Evolutionary conservation across 768 basidiomycete genomes (phyloP).

Genomic region (Termitomyces sp.): DNA sequence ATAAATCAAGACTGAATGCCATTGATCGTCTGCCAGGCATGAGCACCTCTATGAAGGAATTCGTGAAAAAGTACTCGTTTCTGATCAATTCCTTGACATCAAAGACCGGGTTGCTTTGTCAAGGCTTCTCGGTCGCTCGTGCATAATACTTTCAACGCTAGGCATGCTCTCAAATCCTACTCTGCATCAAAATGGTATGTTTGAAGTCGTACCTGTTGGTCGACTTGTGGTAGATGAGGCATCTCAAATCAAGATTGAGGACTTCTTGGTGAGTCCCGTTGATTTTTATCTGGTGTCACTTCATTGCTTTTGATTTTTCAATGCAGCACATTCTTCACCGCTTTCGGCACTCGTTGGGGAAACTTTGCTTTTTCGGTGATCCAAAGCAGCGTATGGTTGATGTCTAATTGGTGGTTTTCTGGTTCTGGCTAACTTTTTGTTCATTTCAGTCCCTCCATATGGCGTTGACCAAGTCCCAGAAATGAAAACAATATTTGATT

Average conservation of each 20-base stretch:
- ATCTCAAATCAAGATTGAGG: conserved; percentile 43
- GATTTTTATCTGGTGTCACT: background rate
- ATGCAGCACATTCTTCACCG: conserved; percentile 38
- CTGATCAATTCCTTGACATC: conserved; percentile 32
- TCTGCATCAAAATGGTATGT: conserved; percentile 28
- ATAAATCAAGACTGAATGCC: background rate
- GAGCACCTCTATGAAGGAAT: conserved; percentile 40
- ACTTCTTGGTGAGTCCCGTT: conserved; percentile 35
- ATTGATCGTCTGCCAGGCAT: conserved; percentile 32
- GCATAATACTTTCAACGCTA: conserved; percentile 42
- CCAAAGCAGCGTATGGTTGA: conserved; percentile 41
- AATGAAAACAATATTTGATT: conserved; percentile 43
- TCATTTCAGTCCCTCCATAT: conserved; percentile 42
- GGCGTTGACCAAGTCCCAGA: conserved; percentile 34
- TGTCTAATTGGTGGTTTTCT: too few relatives aligned
- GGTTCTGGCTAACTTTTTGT: too few relatives aligned
- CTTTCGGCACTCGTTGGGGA: conserved; percentile 30
- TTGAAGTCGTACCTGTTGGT: conserved; percentile 33
- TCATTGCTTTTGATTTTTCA: background rate
- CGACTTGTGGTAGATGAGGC: conserved; percentile 51
- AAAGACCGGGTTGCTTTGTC: conserved; percentile 17
- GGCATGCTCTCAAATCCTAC: conserved; percentile 45
- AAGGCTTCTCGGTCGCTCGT: conserved; percentile 22
- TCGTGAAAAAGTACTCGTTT: conserved; percentile 28
- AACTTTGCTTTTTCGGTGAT: conserved; percentile 51